These are phyloP conservation scores for Plenodomus biglobosus DNA, from an alignment of 2,329 filamentous ascomycete genomes.

Conservation along the genomic window DNA sequence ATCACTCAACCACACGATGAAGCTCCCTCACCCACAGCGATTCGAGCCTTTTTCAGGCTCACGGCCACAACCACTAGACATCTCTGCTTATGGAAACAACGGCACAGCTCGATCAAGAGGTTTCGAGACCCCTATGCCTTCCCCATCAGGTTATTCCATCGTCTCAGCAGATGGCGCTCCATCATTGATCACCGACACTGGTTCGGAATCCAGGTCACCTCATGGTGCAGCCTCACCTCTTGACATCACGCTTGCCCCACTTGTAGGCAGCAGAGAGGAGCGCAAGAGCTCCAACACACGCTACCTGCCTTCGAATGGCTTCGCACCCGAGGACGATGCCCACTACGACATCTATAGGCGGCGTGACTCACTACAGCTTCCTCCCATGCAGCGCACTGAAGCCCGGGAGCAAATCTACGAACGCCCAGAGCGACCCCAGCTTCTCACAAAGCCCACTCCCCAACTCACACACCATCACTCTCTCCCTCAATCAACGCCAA, in stretches of 20 bases:
- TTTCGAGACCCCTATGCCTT: slow-evolving; percentile 62
- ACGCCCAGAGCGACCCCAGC: slow-evolving; percentile 29
- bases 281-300: slow-evolving; percentile 42
- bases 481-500: slow-evolving; percentile 31
- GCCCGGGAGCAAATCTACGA: slow-evolving; percentile 30
- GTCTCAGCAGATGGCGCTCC: slow-evolving; percentile 65
- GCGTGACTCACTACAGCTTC: slow-evolving; percentile 38
- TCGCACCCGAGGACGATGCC: slow-evolving; percentile 40
- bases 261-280: slow-evolving; percentile 41
- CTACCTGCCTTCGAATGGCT: slow-evolving; percentile 44
- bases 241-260: slow-evolving; percentile 46
- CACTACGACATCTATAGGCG: slow-evolving; percentile 31
- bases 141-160: slow-evolving; percentile 63
- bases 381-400: slow-evolving; percentile 32
- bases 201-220: slow-evolving; percentile 52
- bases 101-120: slow-evolving; percentile 29
- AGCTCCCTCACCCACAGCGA: slow-evolving; percentile 38
- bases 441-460: slow-evolving; percentile 38
- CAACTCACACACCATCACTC: slow-evolving; percentile 38
- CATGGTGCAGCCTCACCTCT: slow-evolving; percentile 50
- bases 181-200: slow-evolving; percentile 69
- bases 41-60: slow-evolving; percentile 37
- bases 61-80: slow-evolving; percentile 38
- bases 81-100: slow-evolving; percentile 26
- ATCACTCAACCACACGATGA: slow-evolving; percentile 31